Conservation (phyloP, 2,329 filamentous ascomycete genomes). For the Aplosporella prunicola region DNA sequence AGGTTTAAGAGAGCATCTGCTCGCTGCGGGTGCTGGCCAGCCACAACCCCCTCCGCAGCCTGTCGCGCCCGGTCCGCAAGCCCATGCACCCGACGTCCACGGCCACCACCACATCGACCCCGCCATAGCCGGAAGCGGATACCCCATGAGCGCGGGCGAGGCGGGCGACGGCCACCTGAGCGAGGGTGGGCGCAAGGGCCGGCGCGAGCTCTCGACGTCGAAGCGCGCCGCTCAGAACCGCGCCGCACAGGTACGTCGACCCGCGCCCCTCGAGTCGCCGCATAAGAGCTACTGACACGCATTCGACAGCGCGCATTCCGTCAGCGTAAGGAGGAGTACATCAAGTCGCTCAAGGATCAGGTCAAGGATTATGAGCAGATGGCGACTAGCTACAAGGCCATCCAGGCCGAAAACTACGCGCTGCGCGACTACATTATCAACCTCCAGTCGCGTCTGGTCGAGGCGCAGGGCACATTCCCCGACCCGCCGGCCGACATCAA, state of each 20-base stretch:
- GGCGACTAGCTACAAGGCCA: slow-evolving; percentile 66
- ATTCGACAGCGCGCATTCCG: slow-evolving; percentile 74
- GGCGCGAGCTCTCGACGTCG: slow-evolving; percentile 85
- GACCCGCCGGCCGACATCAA: slow-evolving; percentile 74
- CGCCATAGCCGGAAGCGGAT: slow-evolving; percentile 44
- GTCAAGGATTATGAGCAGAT: slow-evolving; percentile 71
- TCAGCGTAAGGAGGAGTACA: slow-evolving; percentile 95
- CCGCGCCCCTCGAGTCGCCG: background rate
- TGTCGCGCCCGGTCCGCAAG: slow-evolving; percentile 20
- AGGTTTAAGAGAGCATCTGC: slow-evolving; percentile 56
- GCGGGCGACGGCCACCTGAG: slow-evolving; percentile 35
- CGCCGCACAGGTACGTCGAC: slow-evolving; percentile 73
- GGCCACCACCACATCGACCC: slow-evolving; percentile 49
- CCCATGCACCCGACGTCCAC: slow-evolving; percentile 32
- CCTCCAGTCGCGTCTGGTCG: slow-evolving; percentile 76
- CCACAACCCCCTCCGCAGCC: slow-evolving; percentile 28
- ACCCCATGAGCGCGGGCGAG: slow-evolving; percentile 39
- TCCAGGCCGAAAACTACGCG: slow-evolving; percentile 82
- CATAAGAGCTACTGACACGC: slow-evolving; percentile 1
- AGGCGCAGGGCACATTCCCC: slow-evolving; percentile 74
- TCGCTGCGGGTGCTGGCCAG: slow-evolving; percentile 43
- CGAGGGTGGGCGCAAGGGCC: slow-evolving; percentile 57
- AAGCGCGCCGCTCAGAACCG: slow-evolving; percentile 96
- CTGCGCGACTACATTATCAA: slow-evolving; percentile 88
- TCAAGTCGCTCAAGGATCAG: slow-evolving; percentile 93